Evolutionary conservation across 345 rosid species (phyloP), one percentile per base, ranked within the genome.

Genomic region (Limnanthes douglasii): DNA sequence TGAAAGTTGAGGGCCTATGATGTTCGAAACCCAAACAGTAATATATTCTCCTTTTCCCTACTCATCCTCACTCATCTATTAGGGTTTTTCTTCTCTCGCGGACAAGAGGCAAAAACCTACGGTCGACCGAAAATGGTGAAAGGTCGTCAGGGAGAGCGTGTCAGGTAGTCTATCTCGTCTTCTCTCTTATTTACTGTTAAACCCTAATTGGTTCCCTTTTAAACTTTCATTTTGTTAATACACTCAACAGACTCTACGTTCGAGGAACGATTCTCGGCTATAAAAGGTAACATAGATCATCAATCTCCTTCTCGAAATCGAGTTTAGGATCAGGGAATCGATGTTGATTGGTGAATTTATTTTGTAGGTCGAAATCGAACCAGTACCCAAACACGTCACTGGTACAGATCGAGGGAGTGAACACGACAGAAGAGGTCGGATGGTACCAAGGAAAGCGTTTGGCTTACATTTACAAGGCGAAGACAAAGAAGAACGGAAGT

Each of bases 261-360:
- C 63, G 72, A 19, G 72, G 72, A 38, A 57, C 68, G 11, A 26
- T 66, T 34, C 57, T 60, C 12, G 70, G 70, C 0, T 77, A 64
- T 53, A 77, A 77, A 61, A 69, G 82, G 81, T 63, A 11, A 31
- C n/a, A n/a, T n/a, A n/a, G 3, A n/a, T 5, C n/a, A n/a, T n/a
- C n/a, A n/a, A n/a, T 11, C 11, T 11, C 31, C 28, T 6, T 8
- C n/a, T 30, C 18, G 6, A 6, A 8, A 5, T 32, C 11, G 4
- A 25, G 20, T 33, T 31, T 27, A 31, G 13, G 8, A 10, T 14
- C 1, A 49, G 0, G 7, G 4, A 2, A 2, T 26, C 11, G 6
- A 26, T 12, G 11, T 12, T 26, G 30, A 8, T 6, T 26, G 2
- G 30, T 26, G 11, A 2, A 8, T 26, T 44, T 21, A 29, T 8